Evolutionary conservation across 2,329 filamentous ascomycete genomes (phyloP).

Genomic region (Pseudocercospora pini-densiflorae): DNA sequence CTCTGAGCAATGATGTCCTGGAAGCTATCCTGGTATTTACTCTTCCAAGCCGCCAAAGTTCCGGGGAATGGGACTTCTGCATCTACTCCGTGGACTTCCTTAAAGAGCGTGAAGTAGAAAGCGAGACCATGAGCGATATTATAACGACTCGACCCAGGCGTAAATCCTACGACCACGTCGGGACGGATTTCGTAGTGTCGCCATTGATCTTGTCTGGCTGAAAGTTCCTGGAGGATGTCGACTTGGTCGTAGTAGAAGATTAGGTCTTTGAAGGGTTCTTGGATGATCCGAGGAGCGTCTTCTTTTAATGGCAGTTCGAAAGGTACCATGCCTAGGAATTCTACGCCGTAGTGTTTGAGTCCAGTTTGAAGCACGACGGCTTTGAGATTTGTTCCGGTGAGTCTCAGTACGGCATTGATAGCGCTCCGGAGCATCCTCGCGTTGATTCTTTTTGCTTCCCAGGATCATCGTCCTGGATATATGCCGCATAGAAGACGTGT

Average conservation of each 20-base stretch:
- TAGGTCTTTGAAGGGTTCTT: slow-evolving; percentile 27
- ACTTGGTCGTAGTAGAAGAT: slow-evolving; percentile 46
- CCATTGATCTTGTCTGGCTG: slow-evolving; percentile 38
- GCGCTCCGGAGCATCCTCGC: slow-evolving; percentile 14
- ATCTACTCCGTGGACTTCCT: not conserved
- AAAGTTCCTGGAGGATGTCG: slow-evolving; percentile 38
- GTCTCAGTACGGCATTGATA: slow-evolving; percentile 14
- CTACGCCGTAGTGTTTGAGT: slow-evolving; percentile 47
- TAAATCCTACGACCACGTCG: slow-evolving; percentile 45
- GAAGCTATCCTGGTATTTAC: not conserved
- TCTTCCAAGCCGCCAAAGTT: not conserved
- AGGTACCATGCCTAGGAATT: slow-evolving; percentile 46
- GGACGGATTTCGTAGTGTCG: slow-evolving; percentile 44
- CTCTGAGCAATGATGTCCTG: not conserved
- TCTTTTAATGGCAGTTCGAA: slow-evolving; percentile 41
- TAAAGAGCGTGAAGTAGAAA: not conserved
- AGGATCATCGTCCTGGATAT: slow-evolving; percentile 17
- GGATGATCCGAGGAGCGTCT: slow-evolving; percentile 34
- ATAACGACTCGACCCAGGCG: slow-evolving; percentile 38
- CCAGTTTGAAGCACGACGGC: slow-evolving; percentile 45
- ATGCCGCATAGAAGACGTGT: slow-evolving; percentile 47
- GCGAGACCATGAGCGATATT: not conserved
- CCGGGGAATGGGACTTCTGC: not conserved
- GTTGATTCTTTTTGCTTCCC: slow-evolving; percentile 18
- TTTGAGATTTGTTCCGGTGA: slow-evolving; percentile 39